Conservation (phyloP, 108 stramenopile species). For the Nannochloropsis gaditana region DNA sequence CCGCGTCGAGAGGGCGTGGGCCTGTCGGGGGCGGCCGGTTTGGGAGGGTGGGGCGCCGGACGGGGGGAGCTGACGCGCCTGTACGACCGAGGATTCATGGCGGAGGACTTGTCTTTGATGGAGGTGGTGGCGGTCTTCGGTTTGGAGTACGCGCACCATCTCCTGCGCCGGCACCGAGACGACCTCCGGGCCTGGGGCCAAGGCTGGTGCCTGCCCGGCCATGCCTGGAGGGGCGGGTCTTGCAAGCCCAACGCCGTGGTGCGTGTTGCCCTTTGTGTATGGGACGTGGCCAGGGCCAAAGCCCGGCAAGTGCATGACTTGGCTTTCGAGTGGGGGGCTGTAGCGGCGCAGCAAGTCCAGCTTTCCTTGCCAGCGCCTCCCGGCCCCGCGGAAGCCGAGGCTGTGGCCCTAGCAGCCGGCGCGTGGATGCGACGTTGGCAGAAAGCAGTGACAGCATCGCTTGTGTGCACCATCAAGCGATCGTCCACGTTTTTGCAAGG, state of each 20-base stretch:
- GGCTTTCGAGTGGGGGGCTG: background rate
- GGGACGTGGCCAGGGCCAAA: background rate
- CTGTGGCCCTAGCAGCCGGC: background rate
- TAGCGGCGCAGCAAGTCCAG: slow-evolving; percentile 4
- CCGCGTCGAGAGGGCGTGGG: background rate
- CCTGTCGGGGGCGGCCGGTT: background rate
- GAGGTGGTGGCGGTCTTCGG: slow-evolving; percentile 1
- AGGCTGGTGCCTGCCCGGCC: background rate
- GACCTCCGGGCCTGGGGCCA: background rate
- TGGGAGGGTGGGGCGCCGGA: background rate
- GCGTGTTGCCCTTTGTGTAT: background rate
- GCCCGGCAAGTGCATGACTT: background rate
- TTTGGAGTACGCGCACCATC: background rate
- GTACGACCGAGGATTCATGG: background rate
- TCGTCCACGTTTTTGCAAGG: background rate
- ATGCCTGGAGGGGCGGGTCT: background rate
- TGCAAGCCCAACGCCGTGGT: background rate
- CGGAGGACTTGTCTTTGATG: background rate
- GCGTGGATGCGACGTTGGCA: background rate
- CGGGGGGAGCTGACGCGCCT: background rate
- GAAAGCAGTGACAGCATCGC: background rate
- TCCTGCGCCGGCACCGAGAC: background rate
- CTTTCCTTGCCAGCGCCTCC: background rate
- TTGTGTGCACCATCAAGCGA: background rate
- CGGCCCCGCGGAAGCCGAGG: background rate